These are phyloP conservation scores for Neoarthrinium moseri DNA, from an alignment of 2,329 filamentous ascomycete genomes.

Conservation along the genomic window DNA sequence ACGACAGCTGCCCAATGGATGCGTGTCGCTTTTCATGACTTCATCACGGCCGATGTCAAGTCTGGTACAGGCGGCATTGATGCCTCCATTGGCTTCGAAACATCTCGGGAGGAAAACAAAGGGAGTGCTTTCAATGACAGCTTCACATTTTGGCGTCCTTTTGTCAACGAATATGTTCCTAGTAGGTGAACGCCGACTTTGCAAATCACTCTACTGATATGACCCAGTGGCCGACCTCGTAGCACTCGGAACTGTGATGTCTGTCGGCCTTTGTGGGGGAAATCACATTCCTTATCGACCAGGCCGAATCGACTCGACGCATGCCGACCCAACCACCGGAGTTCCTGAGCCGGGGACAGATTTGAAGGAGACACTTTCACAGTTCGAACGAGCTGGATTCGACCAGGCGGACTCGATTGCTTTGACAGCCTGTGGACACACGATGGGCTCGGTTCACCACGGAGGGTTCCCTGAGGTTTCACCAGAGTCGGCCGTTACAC, in stretches of 20 bases:
- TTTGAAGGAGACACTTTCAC: constrained; percentile 21
- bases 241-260: constrained; percentile 26
- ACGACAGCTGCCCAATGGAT: constrained; percentile 22
- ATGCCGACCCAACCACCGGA: constrained; percentile 23
- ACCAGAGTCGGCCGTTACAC: constrained; percentile 16
- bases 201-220: background rate
- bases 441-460: constrained; percentile 25
- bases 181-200: constrained; percentile 17
- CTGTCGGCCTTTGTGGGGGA: constrained; percentile 24
- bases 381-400: constrained; percentile 23
- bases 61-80: constrained; percentile 27
- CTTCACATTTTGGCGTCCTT: constrained; percentile 18
- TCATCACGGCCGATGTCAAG: constrained; percentile 21
- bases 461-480: constrained; percentile 24
- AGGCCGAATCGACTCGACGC: constrained; percentile 24
- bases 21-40: constrained; percentile 26
- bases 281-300: constrained; percentile 24
- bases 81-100: constrained; percentile 28
- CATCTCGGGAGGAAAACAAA: constrained; percentile 22
- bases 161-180: constrained; percentile 25
- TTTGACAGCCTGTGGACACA: constrained; percentile 26
- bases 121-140: constrained; percentile 27
- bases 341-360: constrained; percentile 24
- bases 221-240: constrained; percentile 26
- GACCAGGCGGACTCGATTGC: constrained; percentile 22